phyloP scores from a whole-genome alignment of 2,329 filamentous ascomycete genomes.

The Thielaviopsis populi region DNA sequence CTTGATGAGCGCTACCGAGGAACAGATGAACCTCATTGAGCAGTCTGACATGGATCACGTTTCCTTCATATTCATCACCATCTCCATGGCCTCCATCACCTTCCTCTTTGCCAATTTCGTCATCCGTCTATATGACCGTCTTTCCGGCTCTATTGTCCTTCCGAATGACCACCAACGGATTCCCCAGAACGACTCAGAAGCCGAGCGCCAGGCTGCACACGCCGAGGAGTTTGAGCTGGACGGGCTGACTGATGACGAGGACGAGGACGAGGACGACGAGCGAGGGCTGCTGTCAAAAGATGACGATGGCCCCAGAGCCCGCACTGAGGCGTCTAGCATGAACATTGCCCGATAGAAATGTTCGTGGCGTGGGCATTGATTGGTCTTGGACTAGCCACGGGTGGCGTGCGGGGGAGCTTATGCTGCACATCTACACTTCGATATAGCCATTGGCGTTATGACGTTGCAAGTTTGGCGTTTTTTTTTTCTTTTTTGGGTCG shows the following conservation, averaged over 20 bases:
- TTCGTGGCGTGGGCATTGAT: too few relatives aligned
- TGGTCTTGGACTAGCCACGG: neutral
- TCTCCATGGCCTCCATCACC: slow-evolving; percentile 74
- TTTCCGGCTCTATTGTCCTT: slow-evolving; percentile 24
- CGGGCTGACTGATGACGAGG: slow-evolving; percentile 71
- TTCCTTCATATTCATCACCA: slow-evolving; percentile 81
- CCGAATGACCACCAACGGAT: neutral
- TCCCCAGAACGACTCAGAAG: slow-evolving; percentile 23
- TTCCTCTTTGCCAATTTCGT: slow-evolving; percentile 88
- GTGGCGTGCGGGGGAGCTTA: neutral
- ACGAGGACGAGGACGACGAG: slow-evolving; percentile 47
- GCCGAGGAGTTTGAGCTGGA: slow-evolving; percentile 91
- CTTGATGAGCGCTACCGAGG: slow-evolving; percentile 95
- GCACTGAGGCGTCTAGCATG: neutral
- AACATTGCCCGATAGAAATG: neutral
- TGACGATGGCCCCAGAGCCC: neutral
- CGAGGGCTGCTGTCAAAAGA: slow-evolving; percentile 17
- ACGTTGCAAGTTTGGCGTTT: neutral
- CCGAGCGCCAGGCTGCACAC: slow-evolving; percentile 51
- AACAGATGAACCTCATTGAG: slow-evolving; percentile 73
- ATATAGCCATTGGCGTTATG: neutral
- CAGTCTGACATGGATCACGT: slow-evolving; percentile 70
- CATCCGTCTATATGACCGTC: slow-evolving; percentile 64
- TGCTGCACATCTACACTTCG: neutral
- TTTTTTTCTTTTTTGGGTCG: neutral